Conservation (phyloP, 805 yeast genomes). For the Yarrowia sp. region DNA sequence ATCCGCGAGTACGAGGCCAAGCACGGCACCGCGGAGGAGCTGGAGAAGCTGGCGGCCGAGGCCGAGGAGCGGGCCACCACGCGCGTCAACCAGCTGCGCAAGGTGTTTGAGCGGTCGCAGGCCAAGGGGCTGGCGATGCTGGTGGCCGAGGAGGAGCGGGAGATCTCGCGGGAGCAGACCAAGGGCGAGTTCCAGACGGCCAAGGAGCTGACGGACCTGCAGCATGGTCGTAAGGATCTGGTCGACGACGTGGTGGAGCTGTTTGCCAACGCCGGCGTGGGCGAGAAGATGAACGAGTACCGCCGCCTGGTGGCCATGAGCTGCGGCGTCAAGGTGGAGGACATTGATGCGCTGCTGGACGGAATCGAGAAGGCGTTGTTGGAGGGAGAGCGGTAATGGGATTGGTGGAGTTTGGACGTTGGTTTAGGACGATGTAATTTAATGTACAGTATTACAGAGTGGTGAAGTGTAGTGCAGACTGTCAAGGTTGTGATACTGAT, state of each 20-base stretch:
- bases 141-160: slow-evolving; percentile 54
- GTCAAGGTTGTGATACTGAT: no score
- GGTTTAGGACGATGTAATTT: slow-evolving; percentile 1
- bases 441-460: slow-evolving; percentile 6
- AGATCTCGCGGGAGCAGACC: slow-evolving; percentile 24
- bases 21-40: slow-evolving; percentile 37
- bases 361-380: slow-evolving; percentile 59
- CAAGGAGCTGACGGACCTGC: slow-evolving; percentile 43
- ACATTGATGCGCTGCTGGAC: slow-evolving; percentile 74
- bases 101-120: slow-evolving; percentile 61
- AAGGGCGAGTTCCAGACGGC: slow-evolving; percentile 36
- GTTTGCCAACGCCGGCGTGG: slow-evolving; percentile 47
- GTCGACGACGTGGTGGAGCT: slow-evolving; percentile 51
- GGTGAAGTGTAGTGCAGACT: no score
- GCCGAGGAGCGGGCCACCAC: slow-evolving; percentile 36
- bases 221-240: slow-evolving; percentile 43
- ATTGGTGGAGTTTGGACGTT: no score
- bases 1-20: slow-evolving; percentile 36
- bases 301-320: slow-evolving; percentile 71
- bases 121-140: slow-evolving; percentile 57
- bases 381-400: slow-evolving; percentile 30
- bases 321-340: slow-evolving; percentile 75
- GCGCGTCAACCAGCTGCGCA: slow-evolving; percentile 41
- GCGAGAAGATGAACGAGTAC: slow-evolving; percentile 70
- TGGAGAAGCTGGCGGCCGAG: slow-evolving; percentile 30